Base-by-base conservation (phyloP, 495 filamentous ascomycete species). In the Margaritispora aquatica region DNA sequence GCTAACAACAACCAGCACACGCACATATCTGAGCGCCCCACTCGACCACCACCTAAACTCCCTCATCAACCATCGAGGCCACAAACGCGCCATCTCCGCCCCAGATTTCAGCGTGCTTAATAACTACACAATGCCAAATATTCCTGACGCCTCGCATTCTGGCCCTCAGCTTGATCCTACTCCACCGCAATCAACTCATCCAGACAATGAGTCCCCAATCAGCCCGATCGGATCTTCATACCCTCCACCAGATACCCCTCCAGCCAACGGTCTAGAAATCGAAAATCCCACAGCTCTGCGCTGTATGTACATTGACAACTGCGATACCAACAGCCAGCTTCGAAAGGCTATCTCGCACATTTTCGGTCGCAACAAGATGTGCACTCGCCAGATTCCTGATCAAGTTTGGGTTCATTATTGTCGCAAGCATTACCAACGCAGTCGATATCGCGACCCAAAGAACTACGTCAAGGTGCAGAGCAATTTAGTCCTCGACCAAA, bases 361-460 rank as follows among this genome's bases (percentile, higher is more conserved):
- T 59, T 94, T 96, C 65, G 91, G 91, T n/a, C 81, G 91, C 13
- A 96, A 96, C 76, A 96, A 96, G 71, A 71, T 74, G 1, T 82
- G 80, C 41, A 95, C 91, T 0, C 80, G 84, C 17, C 70, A 73
- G 2, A 85, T 96, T 44, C 88, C 88, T 0, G 62, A 75, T 0
- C 57, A 78, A 0, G 74, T 88, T 17, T 93, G 87, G 88, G 77
- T 87, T 0, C 77, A 84, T 49, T 84, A 80, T 65, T 96, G 92
- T 66, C 80, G 91, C 1, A 94, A 92, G 66, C 88, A 93, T 65
- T 96, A 96, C 70, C 91, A 96, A 70, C 84, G 88, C 0, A 76
- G 71, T 31, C 75, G 85, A 0, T 94, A 92, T 67, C 77, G 86
- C 0, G 82, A 84, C 54, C 69, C 75, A 1, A 73, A 75, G n/a